Conservation (phyloP, 1,284 basidiomycete species). For the Apiotrichum porosum region DNA sequence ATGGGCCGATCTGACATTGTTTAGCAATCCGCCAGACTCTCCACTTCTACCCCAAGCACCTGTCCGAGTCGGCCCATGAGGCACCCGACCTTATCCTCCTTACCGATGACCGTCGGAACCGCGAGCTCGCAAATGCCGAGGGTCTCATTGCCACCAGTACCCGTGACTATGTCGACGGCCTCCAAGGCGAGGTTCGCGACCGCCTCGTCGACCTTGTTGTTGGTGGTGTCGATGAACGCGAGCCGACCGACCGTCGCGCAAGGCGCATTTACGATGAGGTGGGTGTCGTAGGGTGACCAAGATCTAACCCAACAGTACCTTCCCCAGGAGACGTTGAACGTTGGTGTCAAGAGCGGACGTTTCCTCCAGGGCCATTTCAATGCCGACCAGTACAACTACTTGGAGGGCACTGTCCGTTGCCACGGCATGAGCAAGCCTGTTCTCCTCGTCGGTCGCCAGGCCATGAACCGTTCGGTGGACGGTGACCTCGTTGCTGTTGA, state of each 20-base stretch:
- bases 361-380: constrained; percentile 92
- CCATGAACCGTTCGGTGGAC: constrained; percentile 93
- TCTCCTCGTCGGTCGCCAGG: constrained; percentile 78
- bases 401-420: constrained; percentile 83
- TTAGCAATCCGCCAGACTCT: constrained; percentile 77
- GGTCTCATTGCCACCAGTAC: constrained; percentile 64
- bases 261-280: constrained; percentile 74
- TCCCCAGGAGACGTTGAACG: constrained; percentile 64
- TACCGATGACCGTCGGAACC: constrained; percentile 84
- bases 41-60: constrained; percentile 75
- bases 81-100: constrained; percentile 69
- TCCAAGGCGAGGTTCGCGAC: constrained; percentile 54
- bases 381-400: constrained; percentile 91
- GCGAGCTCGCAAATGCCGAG: constrained; percentile 66
- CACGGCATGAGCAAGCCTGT: constrained; percentile 71
- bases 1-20: constrained; percentile 1
- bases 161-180: constrained; percentile 70
- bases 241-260: constrained; percentile 41
- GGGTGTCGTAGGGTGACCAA: constrained; percentile 20
- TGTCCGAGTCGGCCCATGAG: constrained; percentile 55
- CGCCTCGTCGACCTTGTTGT: constrained; percentile 76
- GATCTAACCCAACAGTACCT: constrained; percentile 64
- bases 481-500: constrained; percentile 92
- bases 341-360: constrained; percentile 78
- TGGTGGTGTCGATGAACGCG: constrained; percentile 56